Base-by-base conservation (phyloP, 805 yeast species). In the Zygotorulaspora florentina region DNA sequence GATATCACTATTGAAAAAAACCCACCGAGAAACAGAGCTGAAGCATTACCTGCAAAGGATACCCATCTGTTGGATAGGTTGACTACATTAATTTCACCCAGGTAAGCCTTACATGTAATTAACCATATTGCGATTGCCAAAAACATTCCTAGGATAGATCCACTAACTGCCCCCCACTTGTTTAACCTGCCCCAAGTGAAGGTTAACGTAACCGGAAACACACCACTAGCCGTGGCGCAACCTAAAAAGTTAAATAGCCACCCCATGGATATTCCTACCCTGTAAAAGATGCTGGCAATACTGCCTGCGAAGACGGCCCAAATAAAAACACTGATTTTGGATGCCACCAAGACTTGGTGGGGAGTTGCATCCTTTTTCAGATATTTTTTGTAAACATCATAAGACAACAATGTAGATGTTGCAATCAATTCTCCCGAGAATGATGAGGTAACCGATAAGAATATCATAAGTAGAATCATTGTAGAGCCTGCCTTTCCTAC, bases 311-410 rank as follows among this genome's bases (percentile, higher is more conserved):
- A 66, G 8, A 43, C 23, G 8, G 52, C 71, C 73, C 68, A 68
- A 29, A 64, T 51, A 23, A 74, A 66, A 31, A 75, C 78, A 11
- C 70, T 60, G 15, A 65, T 50, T 48, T 75, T 77, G 1, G 78
- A 71, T 2, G 68, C 71, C 20, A 59, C 55, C 30, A 74, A 67
- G 52, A 75, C 66, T 41, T 69, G 66, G 18, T 60, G 58, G 40
- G 74, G 72, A n/a, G 67, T 54, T 8, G 79, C 79, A 3, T 60
- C 48, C 39, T 70, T 70, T 38, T 69, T 69, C 46, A 72, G 54
- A 55, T 74, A 75, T 40, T 69, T 65, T 54, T 71, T 67, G 61
- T 68, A 75, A 45, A 73, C 65, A 56, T 75, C 80, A 52, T 70
- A 75, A 2, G 78, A 72, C 34, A 74, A 49, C 52, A 71, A 60